Conservation (phyloP, 805 yeast genomes). For the Nakazawaea holstii region DNA sequence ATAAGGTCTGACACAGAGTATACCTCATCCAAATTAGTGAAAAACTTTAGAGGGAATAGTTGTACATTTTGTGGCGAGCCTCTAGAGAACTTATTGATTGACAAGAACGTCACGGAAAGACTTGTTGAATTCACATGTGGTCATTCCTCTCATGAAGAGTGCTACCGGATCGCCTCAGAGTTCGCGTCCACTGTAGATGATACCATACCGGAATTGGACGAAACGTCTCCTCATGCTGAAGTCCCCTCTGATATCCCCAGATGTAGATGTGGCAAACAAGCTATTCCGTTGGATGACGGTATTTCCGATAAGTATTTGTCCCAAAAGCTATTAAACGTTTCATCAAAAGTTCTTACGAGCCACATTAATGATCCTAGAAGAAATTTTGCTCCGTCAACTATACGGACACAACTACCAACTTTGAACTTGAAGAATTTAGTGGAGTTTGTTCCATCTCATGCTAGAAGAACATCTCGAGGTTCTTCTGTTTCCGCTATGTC, state of each 20-base stretch:
- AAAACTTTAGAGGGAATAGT: not conserved
- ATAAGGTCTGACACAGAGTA: not conserved
- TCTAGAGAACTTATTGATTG: slow-evolving; percentile 37
- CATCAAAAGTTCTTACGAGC: too few relatives aligned
- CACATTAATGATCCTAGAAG: too few relatives aligned
- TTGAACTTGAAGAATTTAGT: not conserved
- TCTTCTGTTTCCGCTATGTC: slow-evolving; percentile 27
- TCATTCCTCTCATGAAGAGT: slow-evolving; percentile 54
- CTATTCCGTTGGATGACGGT: not conserved
- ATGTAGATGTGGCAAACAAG: slow-evolving; percentile 1
- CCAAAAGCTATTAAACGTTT: not conserved
- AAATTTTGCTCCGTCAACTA: too few relatives aligned
- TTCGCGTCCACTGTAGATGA: slow-evolving; percentile 9
- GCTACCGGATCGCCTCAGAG: slow-evolving; percentile 39
- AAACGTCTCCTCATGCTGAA: not conserved
- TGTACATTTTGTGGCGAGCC: slow-evolving; percentile 45
- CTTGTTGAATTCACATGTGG: slow-evolving; percentile 47
- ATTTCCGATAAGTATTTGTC: not conserved
- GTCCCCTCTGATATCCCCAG: not conserved
- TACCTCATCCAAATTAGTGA: not conserved
- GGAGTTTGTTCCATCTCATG: slow-evolving; percentile 12
- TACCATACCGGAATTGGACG: not conserved
- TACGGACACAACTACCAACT: too few relatives aligned
- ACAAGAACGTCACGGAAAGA: slow-evolving; percentile 20
- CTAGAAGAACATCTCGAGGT: slow-evolving; percentile 26